Base-by-base conservation (phyloP, 768 basidiomycete genomes). In the Leucogyrophana mollusca region DNA sequence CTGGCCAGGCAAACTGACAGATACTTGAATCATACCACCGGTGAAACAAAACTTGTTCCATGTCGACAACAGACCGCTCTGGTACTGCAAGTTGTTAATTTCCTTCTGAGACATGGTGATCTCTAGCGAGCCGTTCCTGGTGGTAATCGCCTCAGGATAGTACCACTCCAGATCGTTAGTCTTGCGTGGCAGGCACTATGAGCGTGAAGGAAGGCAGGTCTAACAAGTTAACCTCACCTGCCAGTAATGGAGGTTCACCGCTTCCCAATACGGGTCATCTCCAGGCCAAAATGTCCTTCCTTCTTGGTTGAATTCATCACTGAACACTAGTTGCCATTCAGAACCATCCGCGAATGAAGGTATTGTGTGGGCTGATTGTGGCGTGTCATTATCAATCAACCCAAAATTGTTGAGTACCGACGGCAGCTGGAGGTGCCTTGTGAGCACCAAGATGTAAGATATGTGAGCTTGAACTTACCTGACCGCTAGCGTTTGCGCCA, bases 21-120 rank as follows among this genome's bases (percentile, higher is more conserved):
- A 77, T 3, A 76, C 68, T 53, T 89, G 82, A 42, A 94, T 71
- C 47, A 90, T 73, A 33, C 94, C 94, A 30, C 90, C 91, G 23
- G 90, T 90, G 68, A 95, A 94, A 69, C 91, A 97, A 53, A 98
- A 89, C 66, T 95, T 94, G 68, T 96, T 96, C 90, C 83, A 71
- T 14, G 78, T 76, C 18, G 79, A 68, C 59, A 90, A 68, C 73
- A 90, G 69, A 11, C 80, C 87, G 34, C 87, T 82, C 56, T 80
- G 76, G 59, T 86, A 94, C 47, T 87, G 64, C 45, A 94, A 69
- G 47, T 77, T 78, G 60, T 94, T 87, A 34, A 76, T 88, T 46
- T 70, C 60, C 60, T 79, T 87, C 61, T 77, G 63, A 21, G 66
- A 79, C 55, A 95, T 67, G 2, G 85, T 90, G 57, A 95, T 81